Evolutionary conservation across 2,329 filamentous ascomycete genomes (phyloP), one percentile per base, ranked within the genome.

Genomic region (Aplosporella prunicola): DNA sequence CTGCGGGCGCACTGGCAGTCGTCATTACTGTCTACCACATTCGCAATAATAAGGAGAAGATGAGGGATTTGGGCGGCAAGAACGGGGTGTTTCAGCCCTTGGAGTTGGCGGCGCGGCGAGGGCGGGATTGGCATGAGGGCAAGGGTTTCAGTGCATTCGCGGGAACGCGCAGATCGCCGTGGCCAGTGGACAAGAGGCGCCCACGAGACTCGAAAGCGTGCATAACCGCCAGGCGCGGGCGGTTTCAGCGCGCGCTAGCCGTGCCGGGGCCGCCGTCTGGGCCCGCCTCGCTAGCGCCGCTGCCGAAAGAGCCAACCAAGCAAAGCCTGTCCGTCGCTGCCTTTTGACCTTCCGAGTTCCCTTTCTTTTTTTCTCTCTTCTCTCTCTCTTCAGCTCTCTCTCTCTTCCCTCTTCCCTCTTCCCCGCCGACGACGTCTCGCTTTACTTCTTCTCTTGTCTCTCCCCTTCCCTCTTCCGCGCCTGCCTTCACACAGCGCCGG

Each of bases 361-460:
- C 6, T 14, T 13, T 43, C 38, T 32, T 32, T 44, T 33, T 39
- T 22, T 28, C 24, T 31, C 35, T 44, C 44, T 42, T 45, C 43
- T 46, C 33, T 44, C 43, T 48, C 79, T 70, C 43, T 70, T 75
- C 38, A 75, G 70, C 60, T 89, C 82, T 36, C 78, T 68, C 58
- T 89, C 83, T 51, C 66, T 68, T 42, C 80, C 49, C 43, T 45
- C 54, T 46, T 43, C 45, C 47, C 49, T 46, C 48, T 41, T 48
- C 50, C 48, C 47, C 48, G 45, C 68, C 41, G 86, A 73, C 55
- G 75, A 78, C 25, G 68, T 42, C 40, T 18, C 16, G 24, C 28
- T 28, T 29, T 33, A 8, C 32, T 30, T 26, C 16, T 27, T 20
- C 28, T 24, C 33, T 42, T 47, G 40, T 45, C 48, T 45, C 44